Evolutionary conservation across 2,329 filamentous ascomycete genomes (phyloP).

Genomic region (Diaporthe sp.): DNA sequence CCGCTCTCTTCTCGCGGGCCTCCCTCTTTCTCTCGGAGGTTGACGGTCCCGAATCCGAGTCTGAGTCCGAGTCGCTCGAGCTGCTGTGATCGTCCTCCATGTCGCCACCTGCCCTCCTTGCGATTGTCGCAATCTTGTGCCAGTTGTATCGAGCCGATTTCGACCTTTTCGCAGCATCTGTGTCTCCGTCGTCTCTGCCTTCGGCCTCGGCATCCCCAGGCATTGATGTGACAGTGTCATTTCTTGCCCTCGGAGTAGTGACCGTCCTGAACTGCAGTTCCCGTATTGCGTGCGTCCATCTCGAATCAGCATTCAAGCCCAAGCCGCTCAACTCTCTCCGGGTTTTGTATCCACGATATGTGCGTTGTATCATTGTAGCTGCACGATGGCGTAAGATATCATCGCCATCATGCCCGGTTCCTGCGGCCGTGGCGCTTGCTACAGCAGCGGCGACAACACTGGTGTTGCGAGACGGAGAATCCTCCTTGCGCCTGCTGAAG

Average conservation of each 20-base stretch:
- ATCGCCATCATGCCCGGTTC: conserved; percentile 39
- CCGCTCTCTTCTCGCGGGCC: conserved; percentile 55
- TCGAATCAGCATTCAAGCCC: conserved; percentile 75
- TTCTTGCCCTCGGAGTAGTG: conserved; percentile 58
- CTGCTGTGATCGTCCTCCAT: conserved; percentile 58
- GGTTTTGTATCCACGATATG: conserved; percentile 82
- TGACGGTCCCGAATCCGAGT: conserved; percentile 47
- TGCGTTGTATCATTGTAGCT: conserved; percentile 73
- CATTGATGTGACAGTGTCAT: conserved; percentile 31
- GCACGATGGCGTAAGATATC: conserved; percentile 55
- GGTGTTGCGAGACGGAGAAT: conserved; percentile 29
- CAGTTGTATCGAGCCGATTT: conserved; percentile 75
- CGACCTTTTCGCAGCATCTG: conserved; percentile 39
- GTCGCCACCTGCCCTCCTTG: conserved; percentile 79
- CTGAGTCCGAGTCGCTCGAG: conserved; percentile 59
- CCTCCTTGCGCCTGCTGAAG: conserved; percentile 36
- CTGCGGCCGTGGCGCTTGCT: conserved; percentile 27
- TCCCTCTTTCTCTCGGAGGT: conserved; percentile 54
- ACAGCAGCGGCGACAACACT: conserved; percentile 25
- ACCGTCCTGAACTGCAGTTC: conserved; percentile 68
- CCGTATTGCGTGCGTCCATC: conserved; percentile 77
- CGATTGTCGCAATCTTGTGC: conserved; percentile 79
- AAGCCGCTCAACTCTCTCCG: conserved; percentile 78
- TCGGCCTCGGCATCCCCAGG: conserved; percentile 31
- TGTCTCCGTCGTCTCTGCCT: conserved; percentile 36